These are phyloP conservation scores for Cystobasidiaceae sp. DNA, from an alignment of 1,284 basidiomycete genomes.

Conservation along the genomic window DNA sequence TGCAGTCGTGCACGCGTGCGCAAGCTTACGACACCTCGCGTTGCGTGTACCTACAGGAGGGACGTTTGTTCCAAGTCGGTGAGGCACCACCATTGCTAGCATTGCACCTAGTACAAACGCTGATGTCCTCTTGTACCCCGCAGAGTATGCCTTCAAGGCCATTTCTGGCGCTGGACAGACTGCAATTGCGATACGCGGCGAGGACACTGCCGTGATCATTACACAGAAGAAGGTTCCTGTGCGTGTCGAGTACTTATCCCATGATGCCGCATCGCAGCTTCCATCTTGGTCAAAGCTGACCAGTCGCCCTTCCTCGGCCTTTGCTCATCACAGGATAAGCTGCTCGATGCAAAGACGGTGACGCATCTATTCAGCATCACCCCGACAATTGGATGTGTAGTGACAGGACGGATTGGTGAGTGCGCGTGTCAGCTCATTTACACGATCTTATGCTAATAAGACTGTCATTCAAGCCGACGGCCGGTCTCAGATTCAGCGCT, in stretches of 20 bases:
- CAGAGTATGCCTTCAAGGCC: conserved; percentile 99
- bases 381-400: conserved; percentile 92
- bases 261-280: background rate
- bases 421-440: background rate
- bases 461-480: conserved; percentile 67
- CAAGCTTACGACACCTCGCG: conserved; percentile 34
- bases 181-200: conserved; percentile 83
- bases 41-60: conserved; percentile 28
- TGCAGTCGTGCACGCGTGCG: conserved; percentile 42
- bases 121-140: conserved; percentile 31
- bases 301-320: background rate
- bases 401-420: conserved; percentile 90
- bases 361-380: conserved; percentile 97
- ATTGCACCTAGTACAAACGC: background rate
- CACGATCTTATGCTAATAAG: background rate
- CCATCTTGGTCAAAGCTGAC: background rate
- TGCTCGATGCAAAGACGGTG: conserved; percentile 88
- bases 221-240: conserved; percentile 99
- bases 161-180: conserved; percentile 96
- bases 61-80: conserved; percentile 83
- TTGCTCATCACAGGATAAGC: conserved; percentile 69
- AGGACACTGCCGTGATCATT: conserved; percentile 89
- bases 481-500: conserved; percentile 79
- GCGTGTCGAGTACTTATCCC: conserved; percentile 43
- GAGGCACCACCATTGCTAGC: too few relatives aligned